Evolutionary conservation across 352 stramenopile species (phyloP), one percentile per base, ranked within the genome.

Genomic region (Elongisporangium anandrum): DNA sequence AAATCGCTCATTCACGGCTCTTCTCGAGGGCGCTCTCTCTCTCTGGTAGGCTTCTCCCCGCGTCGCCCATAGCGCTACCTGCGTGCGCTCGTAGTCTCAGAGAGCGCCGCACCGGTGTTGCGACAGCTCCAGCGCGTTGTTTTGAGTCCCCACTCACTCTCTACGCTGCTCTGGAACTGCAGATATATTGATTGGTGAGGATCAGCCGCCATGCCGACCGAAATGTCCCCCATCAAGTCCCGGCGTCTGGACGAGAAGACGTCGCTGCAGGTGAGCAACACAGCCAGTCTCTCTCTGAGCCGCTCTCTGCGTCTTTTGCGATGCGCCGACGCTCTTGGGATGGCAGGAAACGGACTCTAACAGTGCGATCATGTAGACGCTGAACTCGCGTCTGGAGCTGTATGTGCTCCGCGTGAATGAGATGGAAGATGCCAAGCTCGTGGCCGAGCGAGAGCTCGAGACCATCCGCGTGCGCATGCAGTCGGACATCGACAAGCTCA

Each of bases 401-500:
- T 94, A 94, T 61, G 81, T 94, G 50, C 64, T 91, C 45, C 82
- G 81, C 66, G 82, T 92, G 48, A 94, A 92, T 53, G 85, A 92
- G 68, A 84, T 92, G 59, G 75, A 91, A 57, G 80, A 87, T 26
- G 79, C 85, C 34, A 91, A 91, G 64, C 72, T 81, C 50, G 69
- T 81, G 21, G 79, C 79, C 0, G 85, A 94, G 62, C 72, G 76
- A 29, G 85, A 94, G 66, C 69, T 94, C 21, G 83, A 92, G 68
- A 88, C 77, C 15, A 91, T 94, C 51, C 83, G 79, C 45, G 72
- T 85, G 60, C 82, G 82, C 61, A 90, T 92, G 82, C 80, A 92
- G 63, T 70, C 80, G 41, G 85, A 94, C 61, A 72, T 94, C 23
- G 80, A 88, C 52, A 79, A 72, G 45, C 59, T 88, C 4, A 75